Evolutionary conservation across 345 rosid species (phyloP).

Genomic region (Dipteronia dyeriana): DNA sequence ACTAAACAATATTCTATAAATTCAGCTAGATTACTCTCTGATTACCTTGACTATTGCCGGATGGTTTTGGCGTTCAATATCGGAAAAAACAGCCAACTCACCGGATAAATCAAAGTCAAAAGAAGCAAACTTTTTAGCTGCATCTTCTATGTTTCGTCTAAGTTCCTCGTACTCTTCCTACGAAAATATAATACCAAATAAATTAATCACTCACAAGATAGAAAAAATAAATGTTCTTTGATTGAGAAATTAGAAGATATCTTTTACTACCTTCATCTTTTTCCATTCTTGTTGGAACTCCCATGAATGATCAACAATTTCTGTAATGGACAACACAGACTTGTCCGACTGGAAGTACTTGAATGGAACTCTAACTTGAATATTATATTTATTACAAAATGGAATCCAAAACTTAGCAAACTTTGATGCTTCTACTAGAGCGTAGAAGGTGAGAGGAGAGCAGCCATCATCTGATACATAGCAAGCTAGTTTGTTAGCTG

Average conservation of each 20-base stretch:
- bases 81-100: constrained; percentile 43
- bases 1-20: too few relatives aligned
- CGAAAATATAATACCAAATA: background rate
- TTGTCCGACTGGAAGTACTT: constrained; percentile 41
- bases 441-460: constrained; percentile 54
- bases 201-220: too few relatives aligned
- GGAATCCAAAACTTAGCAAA: constrained; percentile 75
- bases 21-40: too few relatives aligned
- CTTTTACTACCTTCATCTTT: constrained; percentile 35
- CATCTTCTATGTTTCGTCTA: constrained; percentile 41
- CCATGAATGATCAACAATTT: background rate
- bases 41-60: constrained; percentile 60
- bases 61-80: constrained; percentile 44
- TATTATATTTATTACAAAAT: constrained; percentile 53
- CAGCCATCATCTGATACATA: constrained; percentile 59
- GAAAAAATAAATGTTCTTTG: too few relatives aligned
- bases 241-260: background rate
- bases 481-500: constrained; percentile 43
- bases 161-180: constrained; percentile 58
- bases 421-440: constrained; percentile 57
- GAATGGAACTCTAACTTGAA: constrained; percentile 62
- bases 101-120: constrained; percentile 20
- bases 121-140: constrained; percentile 17
- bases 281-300: constrained; percentile 51
- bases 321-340: background rate